These are phyloP conservation scores for Ceratocystis ficicola DNA, from an alignment of 2,329 filamentous ascomycete genomes.

Conservation along the genomic window DNA sequence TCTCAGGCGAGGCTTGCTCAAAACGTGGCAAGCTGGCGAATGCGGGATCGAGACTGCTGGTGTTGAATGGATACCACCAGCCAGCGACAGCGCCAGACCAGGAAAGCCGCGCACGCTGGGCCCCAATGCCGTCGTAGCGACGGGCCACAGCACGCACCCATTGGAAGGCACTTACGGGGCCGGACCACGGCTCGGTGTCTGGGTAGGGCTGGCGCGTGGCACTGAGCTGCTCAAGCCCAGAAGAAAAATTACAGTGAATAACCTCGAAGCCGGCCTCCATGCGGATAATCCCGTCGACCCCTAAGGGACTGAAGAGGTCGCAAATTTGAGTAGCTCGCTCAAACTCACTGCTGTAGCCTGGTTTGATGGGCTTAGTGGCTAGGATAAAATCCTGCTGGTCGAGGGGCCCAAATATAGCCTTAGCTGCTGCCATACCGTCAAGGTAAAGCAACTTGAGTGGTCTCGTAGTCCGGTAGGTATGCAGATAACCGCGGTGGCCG, in stretches of 20 bases:
- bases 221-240: slow-evolving; percentile 32
- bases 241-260: slow-evolving; percentile 51
- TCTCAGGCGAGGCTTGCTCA: slow-evolving; percentile 25
- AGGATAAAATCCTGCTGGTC: slow-evolving; percentile 56
- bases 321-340: slow-evolving; percentile 46
- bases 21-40: slow-evolving; percentile 30
- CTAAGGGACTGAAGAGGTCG: slow-evolving; percentile 39
- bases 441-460: slow-evolving; percentile 52
- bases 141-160: slow-evolving; percentile 34
- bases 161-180: slow-evolving; percentile 30
- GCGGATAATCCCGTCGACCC: slow-evolving; percentile 53
- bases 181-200: slow-evolving; percentile 21
- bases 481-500: slow-evolving; percentile 45
- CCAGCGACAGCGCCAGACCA: slow-evolving; percentile 42
- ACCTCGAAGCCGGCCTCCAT: slow-evolving; percentile 62
- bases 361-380: slow-evolving; percentile 30
- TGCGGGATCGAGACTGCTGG: slow-evolving; percentile 33
- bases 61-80: slow-evolving; percentile 40
- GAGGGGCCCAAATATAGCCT: slow-evolving; percentile 51
- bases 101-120: slow-evolving; percentile 34
- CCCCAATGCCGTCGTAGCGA: slow-evolving; percentile 37
- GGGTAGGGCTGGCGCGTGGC: slow-evolving; percentile 27
- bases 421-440: slow-evolving; percentile 58
- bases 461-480: slow-evolving; percentile 50
- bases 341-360: slow-evolving; percentile 30